Base-by-base conservation (phyloP, 2,329 filamentous ascomycete species). In the Cladobotryum protrusum region DNA sequence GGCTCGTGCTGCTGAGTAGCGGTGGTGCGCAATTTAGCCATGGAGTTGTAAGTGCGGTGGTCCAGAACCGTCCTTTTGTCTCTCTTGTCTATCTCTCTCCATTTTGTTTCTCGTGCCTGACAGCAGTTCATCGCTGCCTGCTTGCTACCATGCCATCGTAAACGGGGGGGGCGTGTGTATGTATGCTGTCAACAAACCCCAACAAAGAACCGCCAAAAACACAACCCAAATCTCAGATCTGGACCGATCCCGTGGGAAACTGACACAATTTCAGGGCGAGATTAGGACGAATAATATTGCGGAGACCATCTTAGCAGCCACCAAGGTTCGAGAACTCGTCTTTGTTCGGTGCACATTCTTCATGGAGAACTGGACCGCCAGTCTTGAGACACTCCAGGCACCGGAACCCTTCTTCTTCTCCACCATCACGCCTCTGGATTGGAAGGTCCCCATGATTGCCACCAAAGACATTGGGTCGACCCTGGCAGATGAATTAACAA, bases 281-380 rank as follows among this genome's bases (percentile, higher is more conserved):
- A 63, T 71, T 37, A 59, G 58, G 15, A 63, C 62, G 1, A 71
- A 69, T 35, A 58, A 70, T 47, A 58, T 55, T 1, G 65, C 65
- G 1, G 68, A 71, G 43, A 36, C 52, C 3, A 43, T 63, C 2
- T 48, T 67, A 1, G 45, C 44, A 3, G 37, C 20, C 0, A 51
- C 56, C 0, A 47, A 58, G 2, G 54, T 62, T 2, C 51, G 58
- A 0, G 55, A 63, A 2, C 52, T 69, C 2, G 50, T 64, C 12
- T 62, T 69, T 39, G 58, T 68, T 2, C 59, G 68, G 5, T 64
- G 59, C 41, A 52, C 53, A 0, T 71, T 67, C 54, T 70, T 71
- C 32, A 70, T 69, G 65, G 66, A 71, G 52, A 70, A 70, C 43
- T 70, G 67, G 68, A 59, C 58, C 3, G 51, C 53, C 47, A 48